These are phyloP conservation scores for Bipolaris bicolor DNA, from an alignment of 2,329 filamentous ascomycete species.

Conservation along the genomic window DNA sequence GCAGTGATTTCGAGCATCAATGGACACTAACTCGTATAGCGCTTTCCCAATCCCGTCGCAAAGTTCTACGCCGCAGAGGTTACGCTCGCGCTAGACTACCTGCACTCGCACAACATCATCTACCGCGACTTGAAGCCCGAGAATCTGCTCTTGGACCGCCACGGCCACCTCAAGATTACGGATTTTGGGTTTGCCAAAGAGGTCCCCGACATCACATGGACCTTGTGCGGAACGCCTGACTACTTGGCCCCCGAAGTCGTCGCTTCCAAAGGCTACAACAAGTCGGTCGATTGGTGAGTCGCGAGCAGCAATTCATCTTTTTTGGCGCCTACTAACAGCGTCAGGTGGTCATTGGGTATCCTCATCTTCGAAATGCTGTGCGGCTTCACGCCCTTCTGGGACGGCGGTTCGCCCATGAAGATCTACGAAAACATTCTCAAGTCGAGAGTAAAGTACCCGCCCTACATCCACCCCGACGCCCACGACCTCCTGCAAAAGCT, in stretches of 20 bases:
- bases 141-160: constrained; percentile 87
- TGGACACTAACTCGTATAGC: constrained; percentile 59
- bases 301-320: constrained; percentile 2
- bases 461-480: constrained; percentile 92
- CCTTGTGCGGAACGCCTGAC: constrained; percentile 94
- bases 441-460: constrained; percentile 93
- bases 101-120: constrained; percentile 94
- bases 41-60: constrained; percentile 96
- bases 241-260: constrained; percentile 98
- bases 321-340: constrained; percentile 13
- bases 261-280: constrained; percentile 99
- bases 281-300: constrained; percentile 95
- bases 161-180: constrained; percentile 95
- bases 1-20: background rate
- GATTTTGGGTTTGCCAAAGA: constrained; percentile 99
- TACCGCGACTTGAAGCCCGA: constrained; percentile 97
- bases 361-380: constrained; percentile 99
- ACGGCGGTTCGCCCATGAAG: constrained; percentile 95
- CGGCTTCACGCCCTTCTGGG: constrained; percentile 99
- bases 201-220: constrained; percentile 99
- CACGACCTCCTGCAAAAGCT: constrained; percentile 90
- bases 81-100: constrained; percentile 90
- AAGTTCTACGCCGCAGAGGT: constrained; percentile 99
- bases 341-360: constrained; percentile 96
- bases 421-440: constrained; percentile 99